phyloP scores from a whole-genome alignment of 176 grass and related monocot species.

The Aegilops sharonensis region DNA sequence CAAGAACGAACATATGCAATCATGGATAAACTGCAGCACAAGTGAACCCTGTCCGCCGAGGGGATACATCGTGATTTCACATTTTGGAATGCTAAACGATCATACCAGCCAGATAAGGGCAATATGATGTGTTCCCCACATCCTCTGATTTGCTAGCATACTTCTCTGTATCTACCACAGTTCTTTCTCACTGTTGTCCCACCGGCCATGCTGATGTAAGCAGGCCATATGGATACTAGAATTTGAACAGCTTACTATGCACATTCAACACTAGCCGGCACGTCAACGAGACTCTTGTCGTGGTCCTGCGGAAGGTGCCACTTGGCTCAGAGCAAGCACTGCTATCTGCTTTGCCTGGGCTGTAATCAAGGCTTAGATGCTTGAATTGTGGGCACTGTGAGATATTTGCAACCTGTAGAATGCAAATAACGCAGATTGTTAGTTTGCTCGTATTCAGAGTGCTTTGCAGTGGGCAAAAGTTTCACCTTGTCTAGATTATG shows the following conservation, averaged over 20 bases:
- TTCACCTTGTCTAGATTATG: conserved; percentile 75
- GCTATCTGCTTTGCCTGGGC: conserved; percentile 9
- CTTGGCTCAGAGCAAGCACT: conserved; percentile 31
- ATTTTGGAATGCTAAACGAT: not conserved
- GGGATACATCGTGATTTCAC: not conserved
- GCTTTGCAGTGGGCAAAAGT: not conserved
- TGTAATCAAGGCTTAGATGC: conserved; percentile 3
- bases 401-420: conserved; percentile 59
- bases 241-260: conserved; percentile 79
- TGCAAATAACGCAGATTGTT: not conserved
- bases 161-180: not conserved
- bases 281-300: conserved; percentile 71
- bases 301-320: conserved; percentile 39
- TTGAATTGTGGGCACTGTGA: conserved; percentile 46
- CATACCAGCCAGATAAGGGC: not conserved
- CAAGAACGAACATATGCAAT: not conserved
- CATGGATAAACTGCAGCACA: not conserved
- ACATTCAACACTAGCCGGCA: conserved; percentile 89
- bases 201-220: not conserved
- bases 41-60: not conserved
- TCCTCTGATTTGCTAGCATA: not conserved
- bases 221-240: conserved; percentile 26
- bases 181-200: not conserved
- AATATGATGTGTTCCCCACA: not conserved
- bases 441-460: not conserved